Evolutionary conservation across 2,329 filamentous ascomycete genomes (phyloP), one percentile per base, ranked within the genome.

Genomic region (Incumbomyces lentus): DNA sequence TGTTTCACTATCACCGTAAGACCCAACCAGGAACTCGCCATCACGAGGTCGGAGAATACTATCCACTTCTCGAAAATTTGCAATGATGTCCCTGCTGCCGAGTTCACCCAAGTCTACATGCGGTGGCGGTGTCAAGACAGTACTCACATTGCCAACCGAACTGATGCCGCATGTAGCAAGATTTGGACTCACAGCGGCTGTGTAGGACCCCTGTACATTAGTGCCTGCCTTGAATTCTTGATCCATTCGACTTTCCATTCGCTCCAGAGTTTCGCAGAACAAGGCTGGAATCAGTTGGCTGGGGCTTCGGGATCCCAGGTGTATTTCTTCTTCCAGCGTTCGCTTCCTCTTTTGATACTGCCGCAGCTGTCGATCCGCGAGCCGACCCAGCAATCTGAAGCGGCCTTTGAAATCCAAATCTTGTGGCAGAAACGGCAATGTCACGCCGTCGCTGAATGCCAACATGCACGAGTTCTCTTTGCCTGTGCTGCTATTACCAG

Each of bases 381-480:
- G 46, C 36, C 49, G 52, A 12, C 53, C 52, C 14, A 55, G 44
- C 22, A 55, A 35, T 29, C 47, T 44, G 22, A 55, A 44, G 26
- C 53, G 35, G 13, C 50, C 48, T 35, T 47, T 42, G n/a, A 55
- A 48, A 16, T 48, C 44, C 11, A 55, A 40, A 38, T 52, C 36
- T 31, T 43, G 49, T 2, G 50, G 35, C 10, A 56, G 38, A 38
- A 54, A 55, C 1, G 52, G 54, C 6, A 56, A 38, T 2, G 50
- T 49, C 13, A 56, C 44, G 17, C 54, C 54, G n/a, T 56, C 54
- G 42, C 52, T 53, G 39, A 56, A 56, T 11, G 52, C 54, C 6
- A 56, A 44, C 49, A 56, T 52, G n/a, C 52, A 45, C 40, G 46
- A 53, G n/a, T n/a, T n/a, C n/a, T n/a, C n/a, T n/a, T n/a, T n/a